Evolutionary conservation across 1,139 yeast species (phyloP).

Genomic region (Candida tropicalis): DNA sequence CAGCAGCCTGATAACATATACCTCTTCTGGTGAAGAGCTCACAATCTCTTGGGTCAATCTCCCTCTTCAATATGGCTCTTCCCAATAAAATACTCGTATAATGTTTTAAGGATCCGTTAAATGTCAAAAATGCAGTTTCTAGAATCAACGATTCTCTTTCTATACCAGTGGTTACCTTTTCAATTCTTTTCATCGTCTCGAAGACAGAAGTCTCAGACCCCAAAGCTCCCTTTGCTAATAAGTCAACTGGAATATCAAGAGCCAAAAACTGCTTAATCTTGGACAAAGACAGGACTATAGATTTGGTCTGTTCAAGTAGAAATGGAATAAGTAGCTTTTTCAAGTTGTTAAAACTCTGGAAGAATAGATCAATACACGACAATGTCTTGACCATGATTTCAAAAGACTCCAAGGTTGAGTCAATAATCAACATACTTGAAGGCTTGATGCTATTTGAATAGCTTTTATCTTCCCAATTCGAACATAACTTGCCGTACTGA

Average conservation of each 20-base stretch:
- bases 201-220: slow-evolving; percentile 17
- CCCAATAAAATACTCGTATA: slow-evolving; percentile 45
- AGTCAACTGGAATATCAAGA: slow-evolving; percentile 27
- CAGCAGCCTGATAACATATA: slow-evolving; percentile 47
- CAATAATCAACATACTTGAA: slow-evolving; percentile 24
- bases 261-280: slow-evolving; percentile 29
- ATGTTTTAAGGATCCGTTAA: slow-evolving; percentile 39
- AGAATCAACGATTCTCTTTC: slow-evolving; percentile 36
- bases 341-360: slow-evolving; percentile 40
- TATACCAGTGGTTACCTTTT: slow-evolving; percentile 41
- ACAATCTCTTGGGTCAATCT: slow-evolving; percentile 33
- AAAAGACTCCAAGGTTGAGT: slow-evolving; percentile 26
- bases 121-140: slow-evolving; percentile 32
- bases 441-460: slow-evolving; percentile 31
- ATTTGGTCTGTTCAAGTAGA: slow-evolving; percentile 33
- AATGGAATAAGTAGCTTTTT: slow-evolving; percentile 42
- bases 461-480: slow-evolving; percentile 31
- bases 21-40: slow-evolving; percentile 40
- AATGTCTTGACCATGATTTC: slow-evolving; percentile 26
- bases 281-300: slow-evolving; percentile 28
- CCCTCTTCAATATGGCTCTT: slow-evolving; percentile 43
- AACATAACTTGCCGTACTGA: slow-evolving; percentile 3
- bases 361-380: slow-evolving; percentile 38
- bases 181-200: slow-evolving; percentile 37
- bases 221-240: slow-evolving; percentile 14